phyloP scores from a whole-genome alignment of 805 yeast species.

The Candida quercuum region DNA sequence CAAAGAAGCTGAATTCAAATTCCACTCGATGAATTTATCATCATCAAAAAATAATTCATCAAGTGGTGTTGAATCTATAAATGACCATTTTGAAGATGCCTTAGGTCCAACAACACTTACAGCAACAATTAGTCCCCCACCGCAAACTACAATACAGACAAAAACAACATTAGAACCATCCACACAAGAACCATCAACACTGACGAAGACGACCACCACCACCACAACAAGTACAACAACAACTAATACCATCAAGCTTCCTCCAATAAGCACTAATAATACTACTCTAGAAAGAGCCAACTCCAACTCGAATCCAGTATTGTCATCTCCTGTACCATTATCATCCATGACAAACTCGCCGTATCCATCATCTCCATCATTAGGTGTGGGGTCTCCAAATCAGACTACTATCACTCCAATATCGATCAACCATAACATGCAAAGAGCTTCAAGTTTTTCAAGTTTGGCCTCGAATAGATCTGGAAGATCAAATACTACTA shows the following conservation, averaged over 20 bases:
- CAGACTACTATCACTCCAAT: background rate
- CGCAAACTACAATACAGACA: too few species aligned
- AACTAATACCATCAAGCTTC: background rate
- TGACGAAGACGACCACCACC: background rate
- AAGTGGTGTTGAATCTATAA: background rate
- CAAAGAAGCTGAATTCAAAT: background rate
- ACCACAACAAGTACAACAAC: background rate
- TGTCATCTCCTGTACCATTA: background rate
- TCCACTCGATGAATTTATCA: background rate
- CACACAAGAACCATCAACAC: background rate
- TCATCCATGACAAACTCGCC: background rate
- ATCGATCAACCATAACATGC: background rate
- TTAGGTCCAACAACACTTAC: background rate
- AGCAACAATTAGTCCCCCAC: background rate
- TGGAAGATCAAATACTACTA: slow-evolving; percentile 2
- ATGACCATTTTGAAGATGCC: background rate
- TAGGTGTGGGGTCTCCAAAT: too few species aligned
- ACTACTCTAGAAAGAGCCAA: too few species aligned
- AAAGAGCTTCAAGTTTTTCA: slow-evolving; percentile 15
- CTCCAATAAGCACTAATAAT: too few species aligned
- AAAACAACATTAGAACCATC: too few species aligned
- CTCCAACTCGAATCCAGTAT: too few species aligned
- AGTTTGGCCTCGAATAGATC: slow-evolving; percentile 14
- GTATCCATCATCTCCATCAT: too few species aligned
- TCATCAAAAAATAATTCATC: background rate